Conservation (phyloP, 352 stramenopile species). For the Globisporangium paddicum region DNA sequence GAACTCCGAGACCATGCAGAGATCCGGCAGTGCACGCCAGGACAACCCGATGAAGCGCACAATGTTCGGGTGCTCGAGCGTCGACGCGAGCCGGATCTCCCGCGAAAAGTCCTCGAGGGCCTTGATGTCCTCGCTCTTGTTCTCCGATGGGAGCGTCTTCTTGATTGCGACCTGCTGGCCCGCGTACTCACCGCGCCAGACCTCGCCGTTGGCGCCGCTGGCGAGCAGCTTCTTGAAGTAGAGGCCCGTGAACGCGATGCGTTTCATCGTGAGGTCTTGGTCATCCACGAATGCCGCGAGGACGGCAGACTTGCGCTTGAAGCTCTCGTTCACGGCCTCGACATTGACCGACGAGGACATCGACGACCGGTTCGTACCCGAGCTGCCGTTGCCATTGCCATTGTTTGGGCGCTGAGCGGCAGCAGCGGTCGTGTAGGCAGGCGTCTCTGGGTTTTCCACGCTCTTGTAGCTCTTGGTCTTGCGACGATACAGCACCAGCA, state of each 20-base stretch:
- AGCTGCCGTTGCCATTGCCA: neutral
- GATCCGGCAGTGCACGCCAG: constrained; percentile 22
- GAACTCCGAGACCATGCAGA: constrained; percentile 31
- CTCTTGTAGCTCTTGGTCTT: constrained; percentile 20
- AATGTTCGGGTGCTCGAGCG: constrained; percentile 14
- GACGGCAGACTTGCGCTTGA: constrained; percentile 11
- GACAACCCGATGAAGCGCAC: constrained; percentile 26
- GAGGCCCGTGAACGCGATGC: constrained; percentile 14
- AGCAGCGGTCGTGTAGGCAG: neutral
- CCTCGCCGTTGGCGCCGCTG: constrained; percentile 24
- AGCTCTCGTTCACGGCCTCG: constrained; percentile 12
- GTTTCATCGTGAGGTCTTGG: constrained; percentile 19
- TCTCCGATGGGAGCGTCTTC: constrained; percentile 14
- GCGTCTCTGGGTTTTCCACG: constrained; percentile 20
- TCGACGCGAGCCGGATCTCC: constrained; percentile 26
- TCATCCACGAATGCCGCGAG: constrained; percentile 23
- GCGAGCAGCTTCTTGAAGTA: constrained; percentile 17
- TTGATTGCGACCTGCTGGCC: constrained; percentile 28
- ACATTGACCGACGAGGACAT: constrained; percentile 16
- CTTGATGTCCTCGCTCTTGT: constrained; percentile 16
- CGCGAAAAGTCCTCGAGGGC: constrained; percentile 25
- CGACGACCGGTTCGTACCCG: constrained; percentile 15
- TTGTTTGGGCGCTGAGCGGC: constrained; percentile 7
- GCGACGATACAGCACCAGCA: constrained; percentile 18
- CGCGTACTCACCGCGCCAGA: constrained; percentile 21